phyloP scores from a whole-genome alignment of 2,329 filamentous ascomycete species.

The Aspergillus brasiliensis region DNA sequence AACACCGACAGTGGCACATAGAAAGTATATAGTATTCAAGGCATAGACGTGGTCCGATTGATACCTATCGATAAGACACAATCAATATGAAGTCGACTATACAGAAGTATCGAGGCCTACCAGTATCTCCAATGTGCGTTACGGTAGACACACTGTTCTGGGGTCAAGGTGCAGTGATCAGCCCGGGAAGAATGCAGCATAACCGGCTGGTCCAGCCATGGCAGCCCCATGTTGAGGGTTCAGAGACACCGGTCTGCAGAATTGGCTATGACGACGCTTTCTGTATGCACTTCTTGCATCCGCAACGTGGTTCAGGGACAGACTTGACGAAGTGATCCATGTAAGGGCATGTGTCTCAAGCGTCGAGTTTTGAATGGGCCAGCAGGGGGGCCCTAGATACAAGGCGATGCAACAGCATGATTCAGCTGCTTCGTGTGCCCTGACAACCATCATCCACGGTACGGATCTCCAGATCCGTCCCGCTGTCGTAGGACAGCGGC shows the following conservation, averaged over 20 bases:
- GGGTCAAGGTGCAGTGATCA: conserved; percentile 31
- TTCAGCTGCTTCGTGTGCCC: background rate
- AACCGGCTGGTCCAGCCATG: conserved; percentile 37
- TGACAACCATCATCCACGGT: background rate
- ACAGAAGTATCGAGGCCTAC: conserved; percentile 19
- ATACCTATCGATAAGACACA: conserved; percentile 45
- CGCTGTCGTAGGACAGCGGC: background rate
- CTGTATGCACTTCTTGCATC: background rate
- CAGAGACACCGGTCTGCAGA: background rate
- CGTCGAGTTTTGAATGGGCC: background rate
- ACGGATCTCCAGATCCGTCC: background rate
- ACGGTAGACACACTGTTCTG: conserved; percentile 34
- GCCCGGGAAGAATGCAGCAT: conserved; percentile 34
- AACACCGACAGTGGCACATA: conserved; percentile 52
- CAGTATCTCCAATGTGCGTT: conserved; percentile 33
- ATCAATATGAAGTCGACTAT: background rate
- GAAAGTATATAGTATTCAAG: conserved; percentile 56
- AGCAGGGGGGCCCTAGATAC: background rate
- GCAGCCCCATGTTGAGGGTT: conserved; percentile 16
- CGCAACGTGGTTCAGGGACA: background rate
- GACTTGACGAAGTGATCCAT: background rate
- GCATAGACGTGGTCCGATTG: conserved; percentile 58
- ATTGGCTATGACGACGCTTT: background rate
- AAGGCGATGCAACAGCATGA: background rate
- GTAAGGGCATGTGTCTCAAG: background rate